Evolutionary conservation across 1,284 basidiomycete species (phyloP).

Genomic region (Leccinum griseonigrum): DNA sequence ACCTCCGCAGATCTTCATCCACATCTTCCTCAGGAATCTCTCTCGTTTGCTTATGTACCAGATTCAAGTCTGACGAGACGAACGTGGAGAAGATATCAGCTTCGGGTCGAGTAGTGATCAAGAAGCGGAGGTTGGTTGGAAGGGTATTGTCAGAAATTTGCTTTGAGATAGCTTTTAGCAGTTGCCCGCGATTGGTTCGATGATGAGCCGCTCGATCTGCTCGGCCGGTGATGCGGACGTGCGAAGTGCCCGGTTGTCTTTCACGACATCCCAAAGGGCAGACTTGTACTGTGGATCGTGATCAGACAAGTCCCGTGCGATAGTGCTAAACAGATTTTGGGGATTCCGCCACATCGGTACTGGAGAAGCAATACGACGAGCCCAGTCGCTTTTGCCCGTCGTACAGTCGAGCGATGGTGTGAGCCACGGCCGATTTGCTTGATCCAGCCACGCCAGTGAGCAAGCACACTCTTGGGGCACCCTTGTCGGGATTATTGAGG

Average conservation of each 20-base stretch:
- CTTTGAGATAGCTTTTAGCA: background rate
- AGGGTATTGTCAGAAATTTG: background rate
- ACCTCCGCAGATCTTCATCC: background rate
- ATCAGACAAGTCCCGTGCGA: background rate
- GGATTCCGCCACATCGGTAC: background rate
- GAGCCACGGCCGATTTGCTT: background rate
- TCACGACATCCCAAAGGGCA: background rate
- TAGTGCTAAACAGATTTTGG: background rate
- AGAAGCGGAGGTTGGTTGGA: background rate
- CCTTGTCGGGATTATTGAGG: background rate
- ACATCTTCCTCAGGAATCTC: background rate
- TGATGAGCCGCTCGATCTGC: too few species aligned
- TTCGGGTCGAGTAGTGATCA: background rate
- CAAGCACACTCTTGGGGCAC: background rate
- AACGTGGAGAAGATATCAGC: background rate
- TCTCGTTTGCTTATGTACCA: background rate
- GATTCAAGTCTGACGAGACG: background rate
- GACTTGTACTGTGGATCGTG: background rate
- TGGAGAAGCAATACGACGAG: background rate
- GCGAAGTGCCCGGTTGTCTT: background rate
- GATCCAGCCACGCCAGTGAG: background rate
- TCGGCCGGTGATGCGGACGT: too few species aligned
- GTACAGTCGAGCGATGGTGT: background rate
- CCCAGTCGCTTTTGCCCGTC: background rate
- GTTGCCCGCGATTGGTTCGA: background rate